phyloP scores from a whole-genome alignment of 208 protist species.

The Willaertia magna region DNA sequence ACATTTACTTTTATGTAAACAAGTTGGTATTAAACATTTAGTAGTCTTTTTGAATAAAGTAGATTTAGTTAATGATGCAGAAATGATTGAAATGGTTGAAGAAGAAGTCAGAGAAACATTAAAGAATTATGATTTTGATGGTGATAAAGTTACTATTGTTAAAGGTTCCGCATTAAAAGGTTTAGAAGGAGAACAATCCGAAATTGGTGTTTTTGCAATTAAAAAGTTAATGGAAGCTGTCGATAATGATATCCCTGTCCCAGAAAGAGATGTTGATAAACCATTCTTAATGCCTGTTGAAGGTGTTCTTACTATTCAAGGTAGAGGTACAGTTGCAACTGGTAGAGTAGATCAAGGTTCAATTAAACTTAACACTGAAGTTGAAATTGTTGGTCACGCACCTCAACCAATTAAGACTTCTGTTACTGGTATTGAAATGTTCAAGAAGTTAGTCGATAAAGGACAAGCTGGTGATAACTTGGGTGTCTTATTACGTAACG shows the following conservation, averaged over 20 bases:
- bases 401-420: slow-evolving; percentile 62
- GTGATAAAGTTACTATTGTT: slow-evolving; percentile 67
- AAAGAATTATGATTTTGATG: slow-evolving; percentile 76
- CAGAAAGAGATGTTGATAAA: slow-evolving; percentile 82
- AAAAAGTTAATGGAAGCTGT: slow-evolving; percentile 78
- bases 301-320: slow-evolving; percentile 75
- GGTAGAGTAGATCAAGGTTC: slow-evolving; percentile 79
- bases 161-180: slow-evolving; percentile 87
- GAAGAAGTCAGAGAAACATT: slow-evolving; percentile 91
- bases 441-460: slow-evolving; percentile 84
- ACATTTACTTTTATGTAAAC: slow-evolving; percentile 92
- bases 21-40: slow-evolving; percentile 85
- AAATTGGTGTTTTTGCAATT: slow-evolving; percentile 56
- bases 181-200: slow-evolving; percentile 76
- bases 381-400: slow-evolving; percentile 85
- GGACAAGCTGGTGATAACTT: slow-evolving; percentile 93
- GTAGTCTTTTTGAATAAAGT: slow-evolving; percentile 98
- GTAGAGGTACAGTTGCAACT: slow-evolving; percentile 87
- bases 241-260: slow-evolving; percentile 78
- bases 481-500: slow-evolving; percentile 77
- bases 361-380: slow-evolving; percentile 82
- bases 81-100: slow-evolving; percentile 83
- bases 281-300: slow-evolving; percentile 94
- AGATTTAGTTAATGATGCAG: slow-evolving; percentile 70
- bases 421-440: slow-evolving; percentile 87